These are phyloP conservation scores for Nadsonia fulvescens DNA, from an alignment of 805 yeast genomes.

Conservation along the genomic window DNA sequence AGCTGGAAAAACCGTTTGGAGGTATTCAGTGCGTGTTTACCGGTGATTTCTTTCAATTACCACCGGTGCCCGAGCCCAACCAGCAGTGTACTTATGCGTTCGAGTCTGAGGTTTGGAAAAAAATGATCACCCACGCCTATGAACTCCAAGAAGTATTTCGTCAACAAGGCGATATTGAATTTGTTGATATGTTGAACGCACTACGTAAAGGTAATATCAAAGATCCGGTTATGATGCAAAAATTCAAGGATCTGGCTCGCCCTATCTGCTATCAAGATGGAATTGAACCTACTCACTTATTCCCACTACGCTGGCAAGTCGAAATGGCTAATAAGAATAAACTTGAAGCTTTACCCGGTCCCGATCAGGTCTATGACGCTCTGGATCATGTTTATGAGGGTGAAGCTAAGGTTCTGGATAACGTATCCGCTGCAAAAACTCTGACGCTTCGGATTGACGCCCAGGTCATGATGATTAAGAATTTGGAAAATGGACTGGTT, in stretches of 20 bases:
- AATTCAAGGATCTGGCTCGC: conserved; percentile 22
- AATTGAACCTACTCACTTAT: conserved; percentile 75
- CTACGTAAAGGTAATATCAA: conserved; percentile 62
- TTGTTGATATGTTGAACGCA: conserved; percentile 64
- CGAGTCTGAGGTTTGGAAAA: conserved; percentile 53
- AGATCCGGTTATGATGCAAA: conserved; percentile 27
- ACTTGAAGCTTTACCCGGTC: conserved; percentile 32
- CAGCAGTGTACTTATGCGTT: conserved; percentile 44
- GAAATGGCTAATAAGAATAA: conserved; percentile 48
- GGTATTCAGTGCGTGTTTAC: conserved; percentile 74
- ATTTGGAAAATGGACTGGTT: conserved; percentile 57
- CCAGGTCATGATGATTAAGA: conserved; percentile 87
- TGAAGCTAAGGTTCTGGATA: conserved; percentile 25
- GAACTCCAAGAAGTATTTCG: conserved; percentile 68
- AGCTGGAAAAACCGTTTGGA: conserved; percentile 49
- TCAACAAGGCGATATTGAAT: conserved; percentile 50
- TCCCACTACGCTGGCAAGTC: conserved; percentile 74
- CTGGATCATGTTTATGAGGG: conserved; percentile 26
- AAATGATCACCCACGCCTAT: conserved; percentile 44
- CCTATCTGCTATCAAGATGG: conserved; percentile 46
- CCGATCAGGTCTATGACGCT: conserved; percentile 26
- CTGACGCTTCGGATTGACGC: conserved; percentile 64
- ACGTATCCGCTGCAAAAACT: conserved; percentile 51
- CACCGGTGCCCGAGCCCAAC: conserved; percentile 46
- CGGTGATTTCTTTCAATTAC: conserved; percentile 87